Percentiles rank a stretch among this genome's conserved stretches.
phyloP scores from a whole-genome alignment of 2,329 filamentous ascomycete genomes.

The Colletotrichum somersetense region DNA sequence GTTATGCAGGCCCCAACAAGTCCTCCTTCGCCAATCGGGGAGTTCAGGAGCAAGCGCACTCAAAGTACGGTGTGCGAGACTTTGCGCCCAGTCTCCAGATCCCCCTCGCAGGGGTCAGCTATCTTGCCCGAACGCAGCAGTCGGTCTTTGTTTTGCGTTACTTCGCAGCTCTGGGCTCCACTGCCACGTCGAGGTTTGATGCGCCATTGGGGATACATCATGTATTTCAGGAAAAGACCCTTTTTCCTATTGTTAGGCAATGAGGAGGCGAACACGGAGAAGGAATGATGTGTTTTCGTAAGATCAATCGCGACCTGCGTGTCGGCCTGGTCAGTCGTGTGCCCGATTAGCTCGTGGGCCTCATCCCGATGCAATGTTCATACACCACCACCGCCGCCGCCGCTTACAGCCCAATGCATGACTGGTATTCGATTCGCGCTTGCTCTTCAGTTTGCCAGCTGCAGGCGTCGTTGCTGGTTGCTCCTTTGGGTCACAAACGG shows the following conservation, averaged over 20 bases:
- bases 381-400: neutral
- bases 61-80: constrained; percentile 42
- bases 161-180: constrained; percentile 35
- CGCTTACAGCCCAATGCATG: constrained; percentile 8
- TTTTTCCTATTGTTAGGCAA: constrained; percentile 11
- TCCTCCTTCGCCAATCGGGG: constrained; percentile 38
- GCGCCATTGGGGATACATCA: constrained; percentile 16
- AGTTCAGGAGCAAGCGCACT: constrained; percentile 32
- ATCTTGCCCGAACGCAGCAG: constrained; percentile 35
- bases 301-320: constrained; percentile 35
- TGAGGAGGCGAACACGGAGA: constrained; percentile 8
- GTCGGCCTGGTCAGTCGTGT: constrained; percentile 28
- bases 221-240: constrained; percentile 20
- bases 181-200: constrained; percentile 38
- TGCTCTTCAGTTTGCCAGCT: neutral
- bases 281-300: neutral
- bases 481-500: constrained; percentile 12
- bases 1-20: constrained; percentile 39
- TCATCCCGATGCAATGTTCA: constrained; percentile 25
- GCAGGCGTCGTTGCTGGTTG: constrained; percentile 5
- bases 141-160: constrained; percentile 40
- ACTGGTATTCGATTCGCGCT: constrained; percentile 11
- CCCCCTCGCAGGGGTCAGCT: constrained; percentile 35
- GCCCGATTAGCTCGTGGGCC: constrained; percentile 40
- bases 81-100: constrained; percentile 38